Evolutionary conservation across 2,329 filamentous ascomycete genomes (phyloP).

Genomic region (Colletotrichum sp.): DNA sequence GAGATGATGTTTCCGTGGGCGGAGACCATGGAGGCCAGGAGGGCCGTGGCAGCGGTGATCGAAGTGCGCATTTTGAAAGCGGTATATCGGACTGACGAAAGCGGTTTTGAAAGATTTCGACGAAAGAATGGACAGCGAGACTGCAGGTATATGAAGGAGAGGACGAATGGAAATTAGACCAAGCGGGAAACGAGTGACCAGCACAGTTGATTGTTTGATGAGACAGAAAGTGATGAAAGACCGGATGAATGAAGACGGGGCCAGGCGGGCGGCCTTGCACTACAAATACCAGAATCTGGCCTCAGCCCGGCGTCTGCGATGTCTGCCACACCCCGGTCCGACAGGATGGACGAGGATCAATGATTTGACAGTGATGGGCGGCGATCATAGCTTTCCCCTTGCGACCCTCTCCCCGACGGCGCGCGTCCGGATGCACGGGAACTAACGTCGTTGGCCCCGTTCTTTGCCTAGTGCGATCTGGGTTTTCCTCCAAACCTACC

Average conservation of each 20-base stretch:
- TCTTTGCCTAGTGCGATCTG: background rate
- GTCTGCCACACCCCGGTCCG: background rate
- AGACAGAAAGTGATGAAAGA: background rate
- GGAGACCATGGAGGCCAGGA: conserved; percentile 30
- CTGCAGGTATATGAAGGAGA: background rate
- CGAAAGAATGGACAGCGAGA: background rate
- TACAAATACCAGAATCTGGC: conserved; percentile 9
- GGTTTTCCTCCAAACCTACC: background rate
- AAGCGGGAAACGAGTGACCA: conserved; percentile 20
- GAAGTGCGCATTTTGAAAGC: conserved; percentile 17
- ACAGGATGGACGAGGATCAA: background rate
- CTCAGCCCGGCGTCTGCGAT: background rate
- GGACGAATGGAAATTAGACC: background rate
- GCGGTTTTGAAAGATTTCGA: background rate
- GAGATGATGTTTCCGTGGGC: conserved; percentile 50
- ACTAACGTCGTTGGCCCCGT: background rate
- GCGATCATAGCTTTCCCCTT: conserved; percentile 8
- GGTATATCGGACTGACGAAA: background rate
- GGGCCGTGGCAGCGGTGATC: conserved; percentile 15
- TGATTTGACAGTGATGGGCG: background rate
- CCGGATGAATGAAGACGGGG: background rate
- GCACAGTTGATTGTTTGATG: conserved; percentile 1
- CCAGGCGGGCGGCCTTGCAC: background rate
- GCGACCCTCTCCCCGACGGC: background rate
- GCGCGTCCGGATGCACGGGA: background rate